phyloP scores from a whole-genome alignment of 768 basidiomycete genomes.

The Phlebiopsis flavidoalba region DNA sequence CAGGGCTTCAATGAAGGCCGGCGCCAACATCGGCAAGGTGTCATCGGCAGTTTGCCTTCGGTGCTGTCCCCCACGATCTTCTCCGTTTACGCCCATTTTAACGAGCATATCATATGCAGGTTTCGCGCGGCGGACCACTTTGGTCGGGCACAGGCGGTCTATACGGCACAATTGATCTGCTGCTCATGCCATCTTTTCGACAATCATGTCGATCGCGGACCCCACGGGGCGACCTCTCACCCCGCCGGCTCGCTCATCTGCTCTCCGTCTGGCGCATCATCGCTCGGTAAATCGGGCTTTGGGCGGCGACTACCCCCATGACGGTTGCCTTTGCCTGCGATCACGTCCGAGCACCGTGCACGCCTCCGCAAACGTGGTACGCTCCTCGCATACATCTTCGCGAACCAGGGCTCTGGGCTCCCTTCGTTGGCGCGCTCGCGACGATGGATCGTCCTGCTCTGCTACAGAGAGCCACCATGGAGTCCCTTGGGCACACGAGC shows the following conservation, averaged over 20 bases:
- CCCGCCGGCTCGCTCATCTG: slow-evolving; percentile 54
- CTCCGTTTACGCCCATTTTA: background rate
- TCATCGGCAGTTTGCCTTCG: slow-evolving; percentile 67
- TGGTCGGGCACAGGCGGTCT: slow-evolving; percentile 60
- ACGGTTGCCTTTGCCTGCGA: slow-evolving; percentile 59
- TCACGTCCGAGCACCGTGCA: slow-evolving; percentile 60
- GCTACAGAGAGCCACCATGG: slow-evolving; percentile 62
- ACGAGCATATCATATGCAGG: slow-evolving; percentile 28
- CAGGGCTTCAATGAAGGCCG: slow-evolving; percentile 60
- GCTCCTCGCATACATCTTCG: slow-evolving; percentile 72
- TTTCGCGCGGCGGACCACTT: slow-evolving; percentile 57
- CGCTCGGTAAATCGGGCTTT: slow-evolving; percentile 74
- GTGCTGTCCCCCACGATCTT: slow-evolving; percentile 24
- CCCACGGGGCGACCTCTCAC: slow-evolving; percentile 58
- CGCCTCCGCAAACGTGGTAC: slow-evolving; percentile 63
- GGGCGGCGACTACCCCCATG: slow-evolving; percentile 80
- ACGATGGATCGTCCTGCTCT: slow-evolving; percentile 52
- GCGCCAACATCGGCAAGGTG: slow-evolving; percentile 69
- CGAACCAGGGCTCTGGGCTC: slow-evolving; percentile 76
- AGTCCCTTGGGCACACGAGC: slow-evolving; percentile 48
- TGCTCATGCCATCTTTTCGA: slow-evolving; percentile 77
- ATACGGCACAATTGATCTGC: slow-evolving; percentile 78
- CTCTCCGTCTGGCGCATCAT: slow-evolving; percentile 64
- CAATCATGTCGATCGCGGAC: slow-evolving; percentile 61
- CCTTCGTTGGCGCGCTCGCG: slow-evolving; percentile 58